Base-by-base conservation (phyloP, 2,329 filamentous ascomycete genomes). In the Shiraia sp. region DNA sequence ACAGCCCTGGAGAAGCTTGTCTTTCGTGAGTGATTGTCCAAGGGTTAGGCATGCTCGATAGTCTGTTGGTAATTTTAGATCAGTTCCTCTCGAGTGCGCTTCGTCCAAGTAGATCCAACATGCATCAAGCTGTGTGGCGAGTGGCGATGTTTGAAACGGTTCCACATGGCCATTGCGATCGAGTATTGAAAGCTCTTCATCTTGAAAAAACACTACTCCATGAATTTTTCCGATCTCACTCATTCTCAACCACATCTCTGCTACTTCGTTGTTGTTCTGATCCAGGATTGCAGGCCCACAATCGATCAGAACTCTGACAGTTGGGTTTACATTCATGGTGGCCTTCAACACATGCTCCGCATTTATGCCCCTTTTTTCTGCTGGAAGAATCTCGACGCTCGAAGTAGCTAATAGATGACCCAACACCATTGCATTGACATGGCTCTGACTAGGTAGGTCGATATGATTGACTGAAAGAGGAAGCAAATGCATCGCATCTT, bases 61-160 rank as follows among this genome's bases (percentile, higher is more conserved):
- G 10, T 76, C 4, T 0, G 42, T 41, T 0, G 85, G 86, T 0
- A 89, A 64, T 24, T 77, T 79, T 0, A 90, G 57, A 48, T 91
- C 86, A 0, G 79, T 88, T 0, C 87, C 86, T 45, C 86, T 66
- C 0, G 86, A 88, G 47, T 90, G 86, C 0, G 79, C 77, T 42
- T 90, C 81, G 35, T 90, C 86, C 0, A 91, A 71, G 39, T 83
- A 90, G 0, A 90, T 73, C 0, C 88, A 61, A 40, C 86, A 90
- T 0, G 51, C 51, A 4, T 81, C 79, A 0, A 86, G 64, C 5
- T 82, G 76, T 0, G 74, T 70, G 0, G 70, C 65, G 51, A 80
- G 88, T 0, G 83, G 75, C 0, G 87, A 90, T 0, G 71, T 75
- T 3, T 78, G 74, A 0, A 90, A 70, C 0, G 66, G 56, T 26